A percentile compares a stretch with the other conserved stretches of the same genome.
phyloP scores from a whole-genome alignment of 2,329 filamentous ascomycete genomes.

The Pseudonectria buxi region DNA sequence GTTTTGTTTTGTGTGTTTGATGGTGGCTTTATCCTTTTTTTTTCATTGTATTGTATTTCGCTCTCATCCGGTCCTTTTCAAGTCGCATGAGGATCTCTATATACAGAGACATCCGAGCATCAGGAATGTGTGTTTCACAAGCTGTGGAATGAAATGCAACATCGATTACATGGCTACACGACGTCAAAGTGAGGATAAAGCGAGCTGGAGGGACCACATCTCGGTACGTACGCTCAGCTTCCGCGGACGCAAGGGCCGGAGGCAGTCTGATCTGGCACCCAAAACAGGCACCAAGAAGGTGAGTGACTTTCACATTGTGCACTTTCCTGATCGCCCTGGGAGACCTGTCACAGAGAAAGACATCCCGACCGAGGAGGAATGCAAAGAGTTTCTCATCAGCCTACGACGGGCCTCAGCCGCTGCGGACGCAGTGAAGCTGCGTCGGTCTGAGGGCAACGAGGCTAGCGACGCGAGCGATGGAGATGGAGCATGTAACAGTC shows the following conservation, averaged over 20 bases:
- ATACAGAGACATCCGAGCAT: too few relatives aligned
- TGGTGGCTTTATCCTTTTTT: too few relatives aligned
- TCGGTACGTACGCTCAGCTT: conserved; percentile 12
- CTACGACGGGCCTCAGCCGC: conserved; percentile 12
- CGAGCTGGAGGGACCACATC: conserved; percentile 17
- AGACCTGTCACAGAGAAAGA: conserved; percentile 13
- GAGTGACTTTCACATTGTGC: conserved; percentile 12
- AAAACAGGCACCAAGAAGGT: conserved; percentile 1
- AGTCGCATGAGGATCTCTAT: too few relatives aligned
- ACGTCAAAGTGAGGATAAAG: conserved; percentile 12
- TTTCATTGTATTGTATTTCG: too few relatives aligned
- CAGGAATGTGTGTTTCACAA: too few relatives aligned
- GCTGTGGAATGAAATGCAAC: too few relatives aligned
- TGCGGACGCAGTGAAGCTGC: conserved; percentile 1
- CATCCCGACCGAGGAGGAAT: conserved; percentile 19
- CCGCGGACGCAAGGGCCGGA: conserved; percentile 11
- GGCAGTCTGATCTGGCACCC: conserved; percentile 4
- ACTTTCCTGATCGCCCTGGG: conserved; percentile 17
- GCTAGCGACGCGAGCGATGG: too few relatives aligned
- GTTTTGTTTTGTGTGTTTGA: too few relatives aligned
- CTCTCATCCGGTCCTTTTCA: too few relatives aligned
- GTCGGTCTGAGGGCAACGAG: too few relatives aligned
- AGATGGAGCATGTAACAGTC: too few relatives aligned
- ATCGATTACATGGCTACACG: conserved; percentile 8
- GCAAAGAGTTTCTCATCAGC: conserved; percentile 9